Conservation (phyloP, 331 rosid genomes). For the Spiraea crenata region DNA sequence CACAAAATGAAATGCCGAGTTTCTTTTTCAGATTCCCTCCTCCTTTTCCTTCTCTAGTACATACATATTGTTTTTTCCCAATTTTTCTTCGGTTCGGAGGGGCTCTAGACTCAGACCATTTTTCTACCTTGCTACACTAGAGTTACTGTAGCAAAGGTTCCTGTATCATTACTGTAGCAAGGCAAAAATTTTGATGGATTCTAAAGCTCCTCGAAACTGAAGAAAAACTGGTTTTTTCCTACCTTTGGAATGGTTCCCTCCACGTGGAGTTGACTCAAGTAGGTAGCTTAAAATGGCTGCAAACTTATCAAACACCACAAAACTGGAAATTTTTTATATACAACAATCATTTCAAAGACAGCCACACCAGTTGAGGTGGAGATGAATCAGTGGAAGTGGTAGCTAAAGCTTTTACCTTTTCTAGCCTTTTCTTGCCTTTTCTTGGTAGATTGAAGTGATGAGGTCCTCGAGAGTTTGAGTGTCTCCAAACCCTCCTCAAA, state of each 20-base stretch:
- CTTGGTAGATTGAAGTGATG: neutral
- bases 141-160: too few species aligned
- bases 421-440: neutral
- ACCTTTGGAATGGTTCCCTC: constrained; percentile 11
- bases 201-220: too few species aligned
- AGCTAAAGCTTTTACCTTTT: neutral
- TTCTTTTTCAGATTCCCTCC: neutral
- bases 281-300: constrained; percentile 54
- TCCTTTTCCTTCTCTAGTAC: neutral
- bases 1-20: constrained; percentile 10
- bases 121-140: too few species aligned
- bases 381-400: neutral
- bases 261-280: constrained; percentile 49
- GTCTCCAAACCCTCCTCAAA: constrained; percentile 53
- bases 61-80: too few species aligned
- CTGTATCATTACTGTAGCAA: too few species aligned
- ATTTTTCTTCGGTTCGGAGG: too few species aligned
- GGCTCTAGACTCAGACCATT: too few species aligned
- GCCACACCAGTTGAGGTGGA: constrained; percentile 29
- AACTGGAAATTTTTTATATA: constrained; percentile 7
- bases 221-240: constrained; percentile 6
- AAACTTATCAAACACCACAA: constrained; percentile 37
- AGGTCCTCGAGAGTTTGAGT: constrained; percentile 25
- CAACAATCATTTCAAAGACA: constrained; percentile 34
- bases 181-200: too few species aligned